Evolutionary conservation across 2,329 filamentous ascomycete genomes (phyloP), one percentile per base, ranked within the genome.

Genomic region (Pestalotiopsis sp.): DNA sequence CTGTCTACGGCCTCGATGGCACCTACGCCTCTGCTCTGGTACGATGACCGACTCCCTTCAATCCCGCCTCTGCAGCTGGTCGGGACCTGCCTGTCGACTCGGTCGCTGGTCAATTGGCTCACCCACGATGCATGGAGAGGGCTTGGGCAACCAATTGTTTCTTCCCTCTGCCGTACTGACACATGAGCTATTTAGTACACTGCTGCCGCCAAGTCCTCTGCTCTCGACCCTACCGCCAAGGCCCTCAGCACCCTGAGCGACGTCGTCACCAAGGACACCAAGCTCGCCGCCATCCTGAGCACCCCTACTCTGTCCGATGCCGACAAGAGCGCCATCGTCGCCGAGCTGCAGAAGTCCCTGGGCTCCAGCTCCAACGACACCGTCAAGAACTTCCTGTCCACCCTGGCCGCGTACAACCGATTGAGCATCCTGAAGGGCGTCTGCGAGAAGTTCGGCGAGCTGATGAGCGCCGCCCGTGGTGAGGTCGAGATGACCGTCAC

Each of bases 1-100:
- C 95, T 77, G 90, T 99, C 79, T 99, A 94, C 85, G 96, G 96
- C 77, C 86, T 99, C 80, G 96, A 98, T 84, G 96, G 96, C 84
- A 98, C 95, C 81, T 99, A 99, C 86, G 96, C 96, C 82, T 94
- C 92, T 86, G 96, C 96, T 86, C 89, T 99, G 91, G 96, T 99
- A 95, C 82, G 93, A 71, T 25, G 9, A 36, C 69, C 31, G 31
- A 36, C 31, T 9, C 61, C 81, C 69, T 55, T 68, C 67, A 39
- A 39, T 36, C n/a, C 59, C 59, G 59, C 67, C 20, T 52, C 45
- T 52, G 20, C 45, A 52, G 20, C 55, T 17, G 31, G 36, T 61
- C 66, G 36, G 20, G 25, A 13, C n/a, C 49, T 55, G 41, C 9
- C 31, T 31, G 39, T 31, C 27, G 41, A 14, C 20, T 31, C n/a